Conservation (phyloP, 495 filamentous ascomycete genomes). For the Rhizodiscina lignyota region DNA sequence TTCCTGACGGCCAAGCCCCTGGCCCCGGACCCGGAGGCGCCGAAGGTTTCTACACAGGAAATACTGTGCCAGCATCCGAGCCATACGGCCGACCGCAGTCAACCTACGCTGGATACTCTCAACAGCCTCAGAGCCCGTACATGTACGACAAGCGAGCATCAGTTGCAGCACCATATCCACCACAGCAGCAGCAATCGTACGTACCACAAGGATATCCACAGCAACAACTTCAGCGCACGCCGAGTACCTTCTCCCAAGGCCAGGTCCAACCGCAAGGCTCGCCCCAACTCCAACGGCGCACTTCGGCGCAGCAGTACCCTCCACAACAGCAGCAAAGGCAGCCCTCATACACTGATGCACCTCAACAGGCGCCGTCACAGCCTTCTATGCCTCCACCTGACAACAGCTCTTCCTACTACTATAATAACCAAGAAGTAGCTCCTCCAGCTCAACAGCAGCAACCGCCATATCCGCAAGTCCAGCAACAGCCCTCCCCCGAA, state of each 20-base stretch:
- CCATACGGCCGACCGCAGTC: constrained; percentile 26
- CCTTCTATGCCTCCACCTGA: constrained; percentile 12
- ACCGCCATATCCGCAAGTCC: no score
- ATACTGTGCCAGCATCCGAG: constrained; percentile 32
- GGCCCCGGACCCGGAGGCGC: constrained; percentile 28
- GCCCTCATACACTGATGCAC: constrained; percentile 4
- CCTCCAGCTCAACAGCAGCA: no score
- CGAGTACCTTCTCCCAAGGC: constrained; percentile 10
- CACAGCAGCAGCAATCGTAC: constrained; percentile 14
- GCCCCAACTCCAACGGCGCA: constrained; percentile 12
- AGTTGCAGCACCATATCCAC: constrained; percentile 5
- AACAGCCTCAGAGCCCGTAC: constrained; percentile 15
- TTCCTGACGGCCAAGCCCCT: constrained; percentile 8
- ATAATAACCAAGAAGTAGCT: no score
- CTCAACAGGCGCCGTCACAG: constrained; percentile 15
- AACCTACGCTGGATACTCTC: constrained; percentile 15
- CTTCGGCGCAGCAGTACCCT: constrained; percentile 9
- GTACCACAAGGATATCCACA: background rate
- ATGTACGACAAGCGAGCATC: constrained; percentile 18
- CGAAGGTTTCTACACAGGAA: constrained; percentile 70
- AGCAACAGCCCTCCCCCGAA: constrained; percentile 11
- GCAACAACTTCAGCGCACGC: constrained; percentile 8
- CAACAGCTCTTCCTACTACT: no score
- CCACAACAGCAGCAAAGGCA: constrained; percentile 3
- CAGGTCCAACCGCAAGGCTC: constrained; percentile 10